Percentiles rank a stretch among this genome's conserved stretches.
These are phyloP conservation scores for Geotrichum cucujoidarum DNA, from an alignment of 1,139 yeast genomes.

Conservation along the genomic window DNA sequence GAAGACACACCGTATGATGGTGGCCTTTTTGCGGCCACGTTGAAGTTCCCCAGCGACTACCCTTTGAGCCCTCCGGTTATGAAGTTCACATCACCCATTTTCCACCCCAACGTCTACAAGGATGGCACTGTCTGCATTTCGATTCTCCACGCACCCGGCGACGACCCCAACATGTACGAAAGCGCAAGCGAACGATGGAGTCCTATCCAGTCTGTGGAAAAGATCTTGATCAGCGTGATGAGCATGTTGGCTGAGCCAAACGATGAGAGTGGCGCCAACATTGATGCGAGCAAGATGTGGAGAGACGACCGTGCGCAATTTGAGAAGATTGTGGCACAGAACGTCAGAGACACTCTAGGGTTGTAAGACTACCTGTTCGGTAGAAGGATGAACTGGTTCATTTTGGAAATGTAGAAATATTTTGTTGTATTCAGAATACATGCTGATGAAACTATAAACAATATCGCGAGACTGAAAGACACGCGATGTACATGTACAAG, in stretches of 20 bases:
- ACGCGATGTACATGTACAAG: neutral
- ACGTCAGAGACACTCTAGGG: constrained; percentile 65
- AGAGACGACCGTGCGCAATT: constrained; percentile 72
- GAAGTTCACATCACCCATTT: constrained; percentile 75
- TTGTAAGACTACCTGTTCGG: too few species aligned
- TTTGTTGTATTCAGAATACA: too few species aligned
- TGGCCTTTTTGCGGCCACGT: constrained; percentile 81
- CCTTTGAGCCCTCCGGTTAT: constrained; percentile 88
- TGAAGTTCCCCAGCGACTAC: constrained; percentile 82
- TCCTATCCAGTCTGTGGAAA: constrained; percentile 94
- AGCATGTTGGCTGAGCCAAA: constrained; percentile 97
- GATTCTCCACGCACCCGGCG: constrained; percentile 92
- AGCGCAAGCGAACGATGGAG: constrained; percentile 96
- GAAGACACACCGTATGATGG: constrained; percentile 89
- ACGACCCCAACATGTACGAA: constrained; percentile 94
- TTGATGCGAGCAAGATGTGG: constrained; percentile 87
- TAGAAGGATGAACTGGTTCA: too few species aligned
- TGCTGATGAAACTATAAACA: too few species aligned
- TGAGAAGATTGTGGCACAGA: constrained; percentile 56
- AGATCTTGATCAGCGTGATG: constrained; percentile 84
- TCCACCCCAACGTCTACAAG: constrained; percentile 88
- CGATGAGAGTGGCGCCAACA: constrained; percentile 93
- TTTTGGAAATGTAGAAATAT: too few species aligned
- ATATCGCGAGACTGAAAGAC: too few species aligned
- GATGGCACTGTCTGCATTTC: constrained; percentile 96